Base-by-base conservation (phyloP, 2,329 filamentous ascomycete species). In the Coniochaeta hoffmannii region DNA sequence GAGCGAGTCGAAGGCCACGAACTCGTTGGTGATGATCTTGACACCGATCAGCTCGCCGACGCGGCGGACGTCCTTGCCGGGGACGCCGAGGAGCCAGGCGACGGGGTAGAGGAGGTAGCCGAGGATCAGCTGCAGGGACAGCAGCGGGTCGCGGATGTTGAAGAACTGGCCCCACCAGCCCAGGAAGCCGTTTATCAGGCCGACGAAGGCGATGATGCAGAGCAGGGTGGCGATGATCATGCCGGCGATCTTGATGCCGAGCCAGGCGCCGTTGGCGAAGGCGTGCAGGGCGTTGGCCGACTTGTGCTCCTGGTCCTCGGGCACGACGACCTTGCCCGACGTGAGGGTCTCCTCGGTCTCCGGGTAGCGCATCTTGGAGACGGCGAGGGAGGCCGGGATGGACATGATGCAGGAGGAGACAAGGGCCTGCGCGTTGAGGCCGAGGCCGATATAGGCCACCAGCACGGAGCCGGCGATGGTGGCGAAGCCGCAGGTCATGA, bases 361-460 rank as follows among this genome's bases (percentile, higher is more conserved):
- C 2, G 92, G 92, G 69, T 88, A 96, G 56, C 92, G 87, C 64
- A 96, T 79, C 75, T 96, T 96, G 60, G 88, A 93, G 58, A 94
- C 86, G 53, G 91, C 91, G 14, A 97, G 79, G 3, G 90, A 95
- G 1, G 91, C 91, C 0, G 92, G 92, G 60, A 96, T 96, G 64
- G 88, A 92, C 92, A 97, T 97, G 69, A 96, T 91, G 68, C 91
- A 96, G 8, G 89, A 92, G 2, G 90, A 96, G 28, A 96, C 87
- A 50, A 97, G 78, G 3, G 89, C 91, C 69, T 95, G 88, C 1
- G 89, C 78, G 69, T 91, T 94, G 55, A 96, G 78, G 38, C 91
- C 91, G 64, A 96, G 83, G 28, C 78, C 76, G 60, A 96, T 92
- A 71, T 96, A 97, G 14, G 88, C 89, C 28, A 94, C 87, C 35